Conservation (phyloP, 768 basidiomycete species). For the Boletus rubroflammeus region DNA sequence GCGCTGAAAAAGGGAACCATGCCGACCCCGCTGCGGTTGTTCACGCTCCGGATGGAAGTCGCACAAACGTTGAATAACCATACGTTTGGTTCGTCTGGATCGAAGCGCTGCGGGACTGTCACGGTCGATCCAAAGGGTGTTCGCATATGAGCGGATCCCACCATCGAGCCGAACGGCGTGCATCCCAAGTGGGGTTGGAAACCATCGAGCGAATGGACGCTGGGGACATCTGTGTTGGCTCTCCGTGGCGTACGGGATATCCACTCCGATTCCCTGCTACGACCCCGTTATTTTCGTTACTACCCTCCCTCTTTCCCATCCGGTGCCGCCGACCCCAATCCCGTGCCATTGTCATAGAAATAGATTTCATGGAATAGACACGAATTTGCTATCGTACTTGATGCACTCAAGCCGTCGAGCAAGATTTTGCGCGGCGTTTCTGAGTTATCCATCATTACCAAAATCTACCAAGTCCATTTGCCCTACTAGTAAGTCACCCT, state of each 20-base stretch:
- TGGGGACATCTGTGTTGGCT: conserved; percentile 85
- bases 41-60: conserved; percentile 87
- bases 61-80: conserved; percentile 79
- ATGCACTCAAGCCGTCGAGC: no score
- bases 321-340: background rate
- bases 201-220: conserved; percentile 64
- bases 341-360: no score
- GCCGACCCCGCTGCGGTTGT: conserved; percentile 80
- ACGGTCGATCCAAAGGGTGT: conserved; percentile 82
- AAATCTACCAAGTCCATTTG: no score
- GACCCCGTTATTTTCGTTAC: conserved; percentile 72
- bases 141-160: conserved; percentile 71
- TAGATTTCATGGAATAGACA: no score
- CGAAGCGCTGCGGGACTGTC: conserved; percentile 65
- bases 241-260: conserved; percentile 87
- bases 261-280: conserved; percentile 59
- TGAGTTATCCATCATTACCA: no score
- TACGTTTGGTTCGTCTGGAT: conserved; percentile 77
- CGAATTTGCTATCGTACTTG: no score
- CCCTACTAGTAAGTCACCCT: no score
- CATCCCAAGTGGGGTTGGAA: conserved; percentile 82
- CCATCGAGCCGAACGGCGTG: conserved; percentile 46
- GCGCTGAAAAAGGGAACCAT: conserved; percentile 82
- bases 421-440: no score
- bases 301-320: conserved; percentile 28